Base-by-base conservation (phyloP, 495 filamentous ascomycete genomes). In the Massariosphaeria phaeospora region DNA sequence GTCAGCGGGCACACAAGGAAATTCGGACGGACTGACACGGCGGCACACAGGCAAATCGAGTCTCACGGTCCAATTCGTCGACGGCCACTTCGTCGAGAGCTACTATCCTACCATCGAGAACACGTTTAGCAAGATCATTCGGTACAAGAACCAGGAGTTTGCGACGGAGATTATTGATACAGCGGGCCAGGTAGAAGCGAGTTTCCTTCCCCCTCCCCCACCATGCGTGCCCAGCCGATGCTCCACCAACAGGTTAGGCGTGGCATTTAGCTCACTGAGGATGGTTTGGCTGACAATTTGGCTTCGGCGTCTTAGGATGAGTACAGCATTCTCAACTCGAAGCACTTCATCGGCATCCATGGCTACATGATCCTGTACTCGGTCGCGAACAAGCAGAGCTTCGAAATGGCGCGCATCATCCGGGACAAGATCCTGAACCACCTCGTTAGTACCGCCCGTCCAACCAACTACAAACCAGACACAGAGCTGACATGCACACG, bases 71-170 rank as follows among this genome's bases (percentile, higher is more conserved):
- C 94, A 90, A 68, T 97, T 93, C 69, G 91, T 96, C 66, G 93
- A 97, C 69, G 88, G 89, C 64, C 90, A 95, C 72, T 99, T 99
- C 63, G 91, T 97, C 63, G 94, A 97, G 69, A 91, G 85, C 70
- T 99, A 99, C 71, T 99, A 97, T 73, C 93, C 93, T 20, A 99
- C 93, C 21, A 96, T 99, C 63, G 93, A 97, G 74, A 99, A 97
- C 69, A 97, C 91, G 11, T 97, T 97, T 70, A 91, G 86, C 71
- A 91, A 93, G 64, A 83, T 89, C 59, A 97, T 99, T 67, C 86
- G 86, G 55, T 83, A 85, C 70, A 90, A 90, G 68, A 84, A 85
- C 13, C 90, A 96, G 69, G 93, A 97, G 61, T 97, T 80, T 70
- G 87, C 89, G 48, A 95, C 89, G 33, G 93, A 97, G 74, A 97